Percentiles rank a stretch among this genome's conserved stretches.
phyloP scores from a whole-genome alignment of 768 basidiomycete species.

The Cyclocybe cylindracea region DNA sequence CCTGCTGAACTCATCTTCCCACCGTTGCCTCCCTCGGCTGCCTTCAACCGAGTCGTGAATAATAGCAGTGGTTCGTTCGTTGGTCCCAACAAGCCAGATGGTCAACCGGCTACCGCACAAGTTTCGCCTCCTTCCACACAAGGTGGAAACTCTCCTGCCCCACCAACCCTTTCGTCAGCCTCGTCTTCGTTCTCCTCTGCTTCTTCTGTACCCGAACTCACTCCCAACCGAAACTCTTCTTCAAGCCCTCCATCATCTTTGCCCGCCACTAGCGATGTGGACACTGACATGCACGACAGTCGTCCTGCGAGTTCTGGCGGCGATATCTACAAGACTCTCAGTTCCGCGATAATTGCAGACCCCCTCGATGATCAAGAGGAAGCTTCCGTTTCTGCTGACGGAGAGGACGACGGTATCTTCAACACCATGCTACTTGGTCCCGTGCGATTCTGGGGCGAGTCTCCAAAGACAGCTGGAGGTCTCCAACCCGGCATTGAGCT shows the following conservation, averaged over 20 bases:
- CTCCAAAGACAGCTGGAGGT: slow-evolving; percentile 25
- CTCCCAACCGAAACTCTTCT: slow-evolving; percentile 55
- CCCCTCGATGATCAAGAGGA: slow-evolving; percentile 22
- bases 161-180: slow-evolving; percentile 28
- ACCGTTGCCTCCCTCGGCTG: slow-evolving; percentile 56
- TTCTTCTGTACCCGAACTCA: slow-evolving; percentile 60
- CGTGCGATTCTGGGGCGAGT: slow-evolving; percentile 44
- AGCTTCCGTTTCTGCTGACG: slow-evolving; percentile 20
- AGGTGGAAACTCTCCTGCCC: slow-evolving; percentile 16
- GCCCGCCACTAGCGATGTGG: slow-evolving; percentile 40
- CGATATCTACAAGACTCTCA: not conserved
- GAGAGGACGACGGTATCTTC: slow-evolving; percentile 35
- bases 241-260: slow-evolving; percentile 58
- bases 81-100: slow-evolving; percentile 7
- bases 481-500: slow-evolving; percentile 44
- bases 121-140: slow-evolving; percentile 13
- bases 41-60: slow-evolving; percentile 29
- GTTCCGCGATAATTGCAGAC: slow-evolving; percentile 5
- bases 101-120: slow-evolving; percentile 5
- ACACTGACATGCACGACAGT: slow-evolving; percentile 26
- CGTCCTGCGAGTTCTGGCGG: slow-evolving; percentile 10
- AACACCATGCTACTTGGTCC: slow-evolving; percentile 38
- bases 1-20: slow-evolving; percentile 74
- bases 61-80: slow-evolving; percentile 24
- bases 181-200: slow-evolving; percentile 27